These are phyloP conservation scores for Orbilia ellipsospora DNA, from an alignment of 2,329 filamentous ascomycete genomes.

Conservation along the genomic window DNA sequence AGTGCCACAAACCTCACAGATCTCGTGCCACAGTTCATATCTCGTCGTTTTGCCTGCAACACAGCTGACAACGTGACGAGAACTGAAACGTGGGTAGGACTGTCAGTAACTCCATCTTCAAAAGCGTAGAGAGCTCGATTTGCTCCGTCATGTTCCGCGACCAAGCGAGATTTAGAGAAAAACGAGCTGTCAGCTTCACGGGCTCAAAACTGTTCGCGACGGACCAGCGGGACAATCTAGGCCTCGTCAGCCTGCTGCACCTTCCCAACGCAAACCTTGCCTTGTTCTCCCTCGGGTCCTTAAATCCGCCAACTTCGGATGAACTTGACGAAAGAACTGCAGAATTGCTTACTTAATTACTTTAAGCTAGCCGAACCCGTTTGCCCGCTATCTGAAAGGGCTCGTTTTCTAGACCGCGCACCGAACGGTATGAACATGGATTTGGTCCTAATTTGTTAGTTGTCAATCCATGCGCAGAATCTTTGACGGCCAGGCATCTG, in stretches of 20 bases:
- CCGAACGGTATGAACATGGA: background rate
- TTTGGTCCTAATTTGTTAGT: too few species aligned
- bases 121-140: too few species aligned
- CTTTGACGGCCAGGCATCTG: background rate
- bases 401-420: slow-evolving; percentile 16
- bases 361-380: slow-evolving; percentile 22
- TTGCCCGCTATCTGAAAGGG: slow-evolving; percentile 32
- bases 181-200: background rate
- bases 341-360: slow-evolving; percentile 25
- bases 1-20: too few species aligned
- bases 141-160: too few species aligned
- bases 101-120: too few species aligned
- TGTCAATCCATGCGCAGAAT: too few species aligned
- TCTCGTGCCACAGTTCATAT: too few species aligned
- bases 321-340: slow-evolving; percentile 38
- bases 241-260: slow-evolving; percentile 27
- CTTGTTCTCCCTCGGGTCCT: slow-evolving; percentile 23
- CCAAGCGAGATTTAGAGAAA: too few species aligned
- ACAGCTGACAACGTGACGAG: too few species aligned
- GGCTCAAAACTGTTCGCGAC: background rate
- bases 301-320: slow-evolving; percentile 56
- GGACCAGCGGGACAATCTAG: background rate
- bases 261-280: slow-evolving; percentile 18
- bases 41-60: too few species aligned
- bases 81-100: too few species aligned